Conservation (phyloP, 192 early-diverging fungal genomes). For the Coemansia javaensis region DNA sequence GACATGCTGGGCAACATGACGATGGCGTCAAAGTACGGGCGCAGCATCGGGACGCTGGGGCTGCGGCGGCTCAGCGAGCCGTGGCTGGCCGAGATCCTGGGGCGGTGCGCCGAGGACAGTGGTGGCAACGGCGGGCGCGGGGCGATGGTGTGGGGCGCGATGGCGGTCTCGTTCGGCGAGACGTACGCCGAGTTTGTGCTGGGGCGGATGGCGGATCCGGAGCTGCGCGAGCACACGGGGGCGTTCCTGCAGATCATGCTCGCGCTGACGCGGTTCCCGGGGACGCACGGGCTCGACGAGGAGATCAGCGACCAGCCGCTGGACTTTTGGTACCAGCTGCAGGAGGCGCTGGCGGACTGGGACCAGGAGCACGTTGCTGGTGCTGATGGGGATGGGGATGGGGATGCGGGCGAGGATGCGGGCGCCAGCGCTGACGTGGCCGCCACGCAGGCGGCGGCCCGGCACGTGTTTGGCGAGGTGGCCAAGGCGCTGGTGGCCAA, state of each 20-base stretch:
- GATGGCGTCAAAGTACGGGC: slow-evolving; percentile 23
- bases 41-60: slow-evolving; percentile 24
- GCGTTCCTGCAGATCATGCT: slow-evolving; percentile 49
- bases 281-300: slow-evolving; percentile 64
- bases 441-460: slow-evolving; percentile 17
- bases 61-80: slow-evolving; percentile 19
- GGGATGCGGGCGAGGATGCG: too few relatives aligned
- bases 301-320: slow-evolving; percentile 65
- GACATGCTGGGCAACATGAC: slow-evolving; percentile 38
- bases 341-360: slow-evolving; percentile 62
- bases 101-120: slow-evolving; percentile 6
- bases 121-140: slow-evolving; percentile 7
- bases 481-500: slow-evolving; percentile 55
- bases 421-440: slow-evolving; percentile 1
- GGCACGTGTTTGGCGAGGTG: slow-evolving; percentile 52
- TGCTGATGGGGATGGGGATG: slow-evolving; percentile 12
- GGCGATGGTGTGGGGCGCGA: slow-evolving; percentile 24
- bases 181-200: slow-evolving; percentile 36
- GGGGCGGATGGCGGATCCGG: slow-evolving; percentile 3
- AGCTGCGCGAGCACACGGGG: slow-evolving; percentile 5
- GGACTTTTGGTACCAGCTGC: slow-evolving; percentile 68
- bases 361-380: slow-evolving; percentile 42
- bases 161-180: slow-evolving; percentile 40
- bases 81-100: slow-evolving; percentile 18
- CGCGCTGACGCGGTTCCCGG: slow-evolving; percentile 64